Percentiles rank a stretch among this genome's conserved stretches.
phyloP scores from a whole-genome alignment of 768 basidiomycete species.

The Russula brevipes region DNA sequence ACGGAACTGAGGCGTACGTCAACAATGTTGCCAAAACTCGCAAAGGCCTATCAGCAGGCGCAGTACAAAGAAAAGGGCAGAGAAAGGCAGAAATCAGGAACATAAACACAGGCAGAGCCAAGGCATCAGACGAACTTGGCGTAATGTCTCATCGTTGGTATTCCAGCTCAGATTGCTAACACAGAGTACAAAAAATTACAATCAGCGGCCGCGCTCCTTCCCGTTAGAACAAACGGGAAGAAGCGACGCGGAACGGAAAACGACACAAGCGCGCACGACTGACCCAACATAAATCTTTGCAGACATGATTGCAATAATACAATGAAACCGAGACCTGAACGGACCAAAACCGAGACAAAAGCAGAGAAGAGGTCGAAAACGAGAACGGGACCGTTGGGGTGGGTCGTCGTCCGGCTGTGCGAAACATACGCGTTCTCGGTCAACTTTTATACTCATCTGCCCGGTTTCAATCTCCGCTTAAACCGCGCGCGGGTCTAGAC shows the following conservation, averaged over 20 bases:
- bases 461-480: slow-evolving; percentile 47
- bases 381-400: slow-evolving; percentile 23
- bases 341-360: slow-evolving; percentile 25
- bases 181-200: slow-evolving; percentile 38
- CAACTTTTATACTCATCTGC: slow-evolving; percentile 39
- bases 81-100: slow-evolving; percentile 13
- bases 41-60: slow-evolving; percentile 64
- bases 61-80: background rate
- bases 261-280: slow-evolving; percentile 60
- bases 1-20: slow-evolving; percentile 72
- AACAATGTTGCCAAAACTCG: slow-evolving; percentile 70
- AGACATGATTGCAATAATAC: slow-evolving; percentile 49
- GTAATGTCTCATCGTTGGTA: slow-evolving; percentile 89
- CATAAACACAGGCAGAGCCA: slow-evolving; percentile 30
- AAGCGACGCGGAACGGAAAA: slow-evolving; percentile 42
- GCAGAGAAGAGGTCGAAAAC: slow-evolving; percentile 21
- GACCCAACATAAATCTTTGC: slow-evolving; percentile 92
- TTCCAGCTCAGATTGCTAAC: slow-evolving; percentile 92
- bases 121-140: slow-evolving; percentile 71
- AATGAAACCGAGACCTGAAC: slow-evolving; percentile 24
- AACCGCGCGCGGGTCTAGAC: slow-evolving; percentile 30
- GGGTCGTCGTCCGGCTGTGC: slow-evolving; percentile 19
- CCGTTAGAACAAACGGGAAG: slow-evolving; percentile 29
- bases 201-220: slow-evolving; percentile 44
- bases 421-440: background rate